Conservation (phyloP, 768 basidiomycete genomes). For the Lactarius psammicola region DNA sequence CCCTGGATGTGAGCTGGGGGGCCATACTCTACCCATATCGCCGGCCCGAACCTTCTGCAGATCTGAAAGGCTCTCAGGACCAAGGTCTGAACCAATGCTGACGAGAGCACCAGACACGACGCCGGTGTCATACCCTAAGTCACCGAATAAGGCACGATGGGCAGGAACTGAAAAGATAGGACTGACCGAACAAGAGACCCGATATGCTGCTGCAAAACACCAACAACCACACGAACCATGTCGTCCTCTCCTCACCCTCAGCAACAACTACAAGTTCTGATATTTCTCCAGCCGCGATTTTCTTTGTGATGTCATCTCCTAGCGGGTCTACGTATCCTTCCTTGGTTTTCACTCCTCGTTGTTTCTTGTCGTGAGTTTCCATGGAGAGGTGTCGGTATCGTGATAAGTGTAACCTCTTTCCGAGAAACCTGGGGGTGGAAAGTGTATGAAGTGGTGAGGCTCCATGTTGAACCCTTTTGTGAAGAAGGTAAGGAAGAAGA, state of each 20-base stretch:
- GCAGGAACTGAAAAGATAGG: background rate
- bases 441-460: background rate
- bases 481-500: background rate
- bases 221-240: slow-evolving; percentile 76
- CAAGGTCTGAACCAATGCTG: slow-evolving; percentile 65
- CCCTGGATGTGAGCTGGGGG: background rate
- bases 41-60: slow-evolving; percentile 54
- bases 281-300: slow-evolving; percentile 44
- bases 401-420: background rate
- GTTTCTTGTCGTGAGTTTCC: slow-evolving; percentile 9
- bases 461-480: background rate
- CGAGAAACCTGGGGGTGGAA: background rate
- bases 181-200: slow-evolving; percentile 70
- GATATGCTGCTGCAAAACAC: slow-evolving; percentile 74
- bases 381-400: background rate
- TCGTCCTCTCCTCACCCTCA: slow-evolving; percentile 64
- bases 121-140: slow-evolving; percentile 70
- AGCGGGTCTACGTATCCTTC: background rate
- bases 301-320: slow-evolving; percentile 12
- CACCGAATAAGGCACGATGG: background rate
- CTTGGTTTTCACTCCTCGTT: background rate
- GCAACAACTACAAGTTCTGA: slow-evolving; percentile 58
- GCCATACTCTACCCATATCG: background rate
- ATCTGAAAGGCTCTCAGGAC: slow-evolving; percentile 52
- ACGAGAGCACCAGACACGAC: slow-evolving; percentile 81